These are phyloP conservation scores for Zymoseptoria tritici DNA, from an alignment of 2,329 filamentous ascomycete species.

Conservation along the genomic window DNA sequence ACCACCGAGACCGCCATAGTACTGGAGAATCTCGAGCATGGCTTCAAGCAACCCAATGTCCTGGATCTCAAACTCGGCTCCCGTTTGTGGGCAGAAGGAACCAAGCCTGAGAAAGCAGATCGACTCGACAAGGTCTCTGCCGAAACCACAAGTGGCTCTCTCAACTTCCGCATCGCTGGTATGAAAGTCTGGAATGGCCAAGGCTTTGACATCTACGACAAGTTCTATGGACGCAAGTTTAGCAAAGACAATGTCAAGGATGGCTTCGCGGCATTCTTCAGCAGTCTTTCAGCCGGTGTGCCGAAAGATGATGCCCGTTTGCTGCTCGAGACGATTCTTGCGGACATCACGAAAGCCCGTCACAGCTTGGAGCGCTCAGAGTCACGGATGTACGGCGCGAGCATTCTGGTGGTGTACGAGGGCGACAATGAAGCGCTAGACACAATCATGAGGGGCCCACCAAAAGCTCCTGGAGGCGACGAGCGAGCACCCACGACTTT, in stretches of 20 bases:
- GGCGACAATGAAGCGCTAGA: constrained; percentile 51
- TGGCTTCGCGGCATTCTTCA: constrained; percentile 52
- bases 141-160: constrained; percentile 51
- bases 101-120: constrained; percentile 50
- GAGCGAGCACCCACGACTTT: constrained; percentile 26
- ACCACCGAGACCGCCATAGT: constrained; percentile 74
- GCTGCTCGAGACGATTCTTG: constrained; percentile 38
- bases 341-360: constrained; percentile 35
- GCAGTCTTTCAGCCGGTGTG: constrained; percentile 34
- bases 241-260: constrained; percentile 47
- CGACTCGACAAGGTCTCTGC: constrained; percentile 53
- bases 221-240: constrained; percentile 58
- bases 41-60: constrained; percentile 79
- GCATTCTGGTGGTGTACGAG: constrained; percentile 59
- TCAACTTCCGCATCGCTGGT: constrained; percentile 59
- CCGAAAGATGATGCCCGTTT: constrained; percentile 31
- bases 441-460: constrained; percentile 39
- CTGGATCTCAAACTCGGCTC: constrained; percentile 87
- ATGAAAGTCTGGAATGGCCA: constrained; percentile 52
- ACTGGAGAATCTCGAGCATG: constrained; percentile 72
- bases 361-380: constrained; percentile 55
- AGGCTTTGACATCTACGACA: constrained; percentile 55
- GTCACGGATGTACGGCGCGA: constrained; percentile 61
- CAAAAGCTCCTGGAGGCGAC: constrained; percentile 19
- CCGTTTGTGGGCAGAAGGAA: constrained; percentile 73